Evolutionary conservation across 2,329 filamentous ascomycete genomes (phyloP).

Genomic region (Talaromyces sp.): DNA sequence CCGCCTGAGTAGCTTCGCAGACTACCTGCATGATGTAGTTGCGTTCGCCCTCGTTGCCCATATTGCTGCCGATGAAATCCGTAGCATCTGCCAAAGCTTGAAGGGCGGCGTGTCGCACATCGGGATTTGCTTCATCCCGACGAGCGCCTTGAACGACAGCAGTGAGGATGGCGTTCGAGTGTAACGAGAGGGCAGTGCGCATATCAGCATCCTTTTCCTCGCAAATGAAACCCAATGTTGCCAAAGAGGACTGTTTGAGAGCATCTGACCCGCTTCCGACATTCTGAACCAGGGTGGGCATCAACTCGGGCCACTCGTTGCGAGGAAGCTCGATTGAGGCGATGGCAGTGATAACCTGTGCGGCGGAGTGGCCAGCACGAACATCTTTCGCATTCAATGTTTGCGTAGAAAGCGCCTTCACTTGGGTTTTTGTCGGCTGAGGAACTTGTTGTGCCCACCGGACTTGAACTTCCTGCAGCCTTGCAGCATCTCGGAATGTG

Average conservation of each 20-base stretch:
- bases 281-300: conserved; percentile 84
- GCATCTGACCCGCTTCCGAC: conserved; percentile 81
- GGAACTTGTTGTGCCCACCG: conserved; percentile 89
- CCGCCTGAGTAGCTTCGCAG: conserved; percentile 94
- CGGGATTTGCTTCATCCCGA: conserved; percentile 88
- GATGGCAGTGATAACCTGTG: conserved; percentile 92
- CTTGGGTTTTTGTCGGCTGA: conserved; percentile 73
- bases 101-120: conserved; percentile 90
- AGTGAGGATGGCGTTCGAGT: conserved; percentile 96
- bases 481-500: conserved; percentile 81
- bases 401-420: conserved; percentile 87
- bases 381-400: conserved; percentile 75
- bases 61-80: conserved; percentile 97
- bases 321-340: conserved; percentile 91
- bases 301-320: conserved; percentile 88
- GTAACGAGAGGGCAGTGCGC: conserved; percentile 70
- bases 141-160: conserved; percentile 95
- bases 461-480: conserved; percentile 83
- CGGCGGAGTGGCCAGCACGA: conserved; percentile 81
- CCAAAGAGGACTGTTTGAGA: conserved; percentile 90
- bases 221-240: conserved; percentile 97
- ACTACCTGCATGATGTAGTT: conserved; percentile 99
- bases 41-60: conserved; percentile 96
- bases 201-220: conserved; percentile 89
- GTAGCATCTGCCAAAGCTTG: conserved; percentile 92